Evolutionary conservation across 768 basidiomycete genomes (phyloP).

Genomic region (Macrolepiota albuminosa): DNA sequence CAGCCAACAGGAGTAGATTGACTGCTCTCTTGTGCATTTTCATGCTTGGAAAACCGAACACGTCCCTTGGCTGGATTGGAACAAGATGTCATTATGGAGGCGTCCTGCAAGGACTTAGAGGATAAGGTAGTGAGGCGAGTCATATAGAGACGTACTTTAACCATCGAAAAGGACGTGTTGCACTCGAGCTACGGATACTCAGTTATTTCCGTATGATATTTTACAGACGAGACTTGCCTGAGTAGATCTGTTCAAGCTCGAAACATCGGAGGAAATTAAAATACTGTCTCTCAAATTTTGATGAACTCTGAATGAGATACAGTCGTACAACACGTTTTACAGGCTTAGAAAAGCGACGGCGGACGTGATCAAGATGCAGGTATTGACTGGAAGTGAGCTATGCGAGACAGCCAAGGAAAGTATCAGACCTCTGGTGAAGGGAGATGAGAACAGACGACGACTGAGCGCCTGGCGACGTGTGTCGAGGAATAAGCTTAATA

Average conservation of each 20-base stretch:
- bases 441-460: slow-evolving; percentile 20
- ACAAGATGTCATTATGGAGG: not conserved
- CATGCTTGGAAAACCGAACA: not conserved
- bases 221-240: slow-evolving; percentile 5
- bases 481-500: slow-evolving; percentile 15
- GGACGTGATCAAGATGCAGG: slow-evolving; percentile 24
- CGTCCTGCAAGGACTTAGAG: slow-evolving; percentile 2
- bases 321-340: not conserved
- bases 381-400: not conserved
- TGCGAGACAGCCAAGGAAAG: slow-evolving; percentile 15
- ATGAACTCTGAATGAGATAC: slow-evolving; percentile 1
- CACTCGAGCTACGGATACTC: slow-evolving; percentile 3
- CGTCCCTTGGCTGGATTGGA: not conserved
- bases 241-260: slow-evolving; percentile 18
- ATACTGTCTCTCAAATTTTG: slow-evolving; percentile 1
- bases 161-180: not conserved
- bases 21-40: not conserved
- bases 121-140: not conserved
- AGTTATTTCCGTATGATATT: not conserved
- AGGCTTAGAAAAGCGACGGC: slow-evolving; percentile 12
- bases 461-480: slow-evolving; percentile 39
- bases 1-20: not conserved
- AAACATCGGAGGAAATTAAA: slow-evolving; percentile 13
- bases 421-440: slow-evolving; percentile 16
- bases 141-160: not conserved